Base-by-base conservation (phyloP, 1,139 yeast genomes). In the Suhomyces bokatorum region DNA sequence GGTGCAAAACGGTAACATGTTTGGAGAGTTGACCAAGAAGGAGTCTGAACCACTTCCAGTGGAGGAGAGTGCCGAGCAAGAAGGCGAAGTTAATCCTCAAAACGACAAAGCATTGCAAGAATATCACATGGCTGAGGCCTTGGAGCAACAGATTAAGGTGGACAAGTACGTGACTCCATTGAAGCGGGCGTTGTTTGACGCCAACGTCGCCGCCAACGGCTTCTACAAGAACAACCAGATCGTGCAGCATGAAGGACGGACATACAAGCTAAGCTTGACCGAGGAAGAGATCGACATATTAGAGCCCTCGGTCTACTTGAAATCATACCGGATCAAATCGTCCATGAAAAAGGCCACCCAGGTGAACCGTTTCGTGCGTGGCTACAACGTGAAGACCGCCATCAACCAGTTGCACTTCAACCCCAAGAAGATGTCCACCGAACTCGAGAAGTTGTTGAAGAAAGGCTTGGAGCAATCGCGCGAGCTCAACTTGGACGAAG, bases 341-440 rank as follows among this genome's bases (percentile, higher is more conserved):
- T 84, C 96, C 5, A 80, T 86, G 72, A 93, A 93, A 67, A 93
- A 93, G 69, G 91, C 95, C 39, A 89, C 91, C 11, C 75, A 83
- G 36, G 87, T 90, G 43, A 75, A 89, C 53, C 76, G 97, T 55
- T 80, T 90, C 63, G 78, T 91, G 47, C 69, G 86, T 43, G 85
- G 86, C 36, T 70, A 85, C 68, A 78, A 80, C 44, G 81, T 88
- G 30, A 80, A 83, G 57, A 80, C 80, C 40, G 98, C 98, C 45
- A 86, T 93, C 53, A 88, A 93, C 41, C 98, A 91, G 69, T 85
- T 93, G 57, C 97, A 91, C 66, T 93, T 93, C 71, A 82, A 85
- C 60, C 78, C 83, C 40, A 89, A 89, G 69, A 82, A 85, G 58
- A 80, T 89, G 68, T 80, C 96, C 34, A 78, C 85, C 42, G 96